A percentile compares a stretch with the other conserved stretches of the same genome.
These are phyloP conservation scores for Aspergillus sp. DNA, from an alignment of 2,329 filamentous ascomycete species.

Conservation along the genomic window DNA sequence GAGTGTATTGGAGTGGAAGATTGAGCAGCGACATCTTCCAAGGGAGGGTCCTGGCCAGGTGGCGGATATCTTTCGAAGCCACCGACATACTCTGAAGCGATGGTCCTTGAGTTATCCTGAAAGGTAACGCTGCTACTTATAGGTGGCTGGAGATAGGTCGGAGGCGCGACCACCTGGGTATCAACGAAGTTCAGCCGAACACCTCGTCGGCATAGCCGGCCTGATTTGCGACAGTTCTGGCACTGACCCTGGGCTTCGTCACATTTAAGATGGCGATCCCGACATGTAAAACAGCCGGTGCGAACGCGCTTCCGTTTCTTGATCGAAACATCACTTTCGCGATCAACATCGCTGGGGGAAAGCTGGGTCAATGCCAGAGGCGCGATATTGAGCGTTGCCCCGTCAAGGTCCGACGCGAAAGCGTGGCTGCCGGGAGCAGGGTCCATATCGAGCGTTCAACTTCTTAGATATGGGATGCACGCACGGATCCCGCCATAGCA, in stretches of 20 bases:
- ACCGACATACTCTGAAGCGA: slow-evolving; percentile 86
- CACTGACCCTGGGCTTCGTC: slow-evolving; percentile 69
- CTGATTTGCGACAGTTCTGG: slow-evolving; percentile 86
- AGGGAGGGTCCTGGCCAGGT: slow-evolving; percentile 42
- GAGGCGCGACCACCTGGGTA: slow-evolving; percentile 69
- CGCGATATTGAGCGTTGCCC: not conserved
- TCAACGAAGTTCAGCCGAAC: slow-evolving; percentile 91
- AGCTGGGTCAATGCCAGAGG: not conserved
- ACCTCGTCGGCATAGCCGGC: slow-evolving; percentile 79
- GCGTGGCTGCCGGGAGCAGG: not conserved
- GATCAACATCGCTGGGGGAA: slow-evolving; percentile 16
- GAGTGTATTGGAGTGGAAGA: slow-evolving; percentile 26
- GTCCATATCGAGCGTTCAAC: not conserved
- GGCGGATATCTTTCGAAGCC: slow-evolving; percentile 72
- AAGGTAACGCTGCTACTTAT: slow-evolving; percentile 74
- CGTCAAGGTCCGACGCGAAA: not conserved
- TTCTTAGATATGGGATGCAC: not conserved
- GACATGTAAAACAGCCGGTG: slow-evolving; percentile 87
- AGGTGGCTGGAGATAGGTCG: slow-evolving; percentile 57
- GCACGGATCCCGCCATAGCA: not conserved
- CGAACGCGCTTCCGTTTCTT: slow-evolving; percentile 79
- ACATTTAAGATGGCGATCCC: slow-evolving; percentile 87
- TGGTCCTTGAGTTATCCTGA: slow-evolving; percentile 82
- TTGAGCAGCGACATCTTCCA: slow-evolving; percentile 30
- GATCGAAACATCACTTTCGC: slow-evolving; percentile 25